Conservation (phyloP, 257 asterid genomes). For the Nicotiana benthamiana region DNA sequence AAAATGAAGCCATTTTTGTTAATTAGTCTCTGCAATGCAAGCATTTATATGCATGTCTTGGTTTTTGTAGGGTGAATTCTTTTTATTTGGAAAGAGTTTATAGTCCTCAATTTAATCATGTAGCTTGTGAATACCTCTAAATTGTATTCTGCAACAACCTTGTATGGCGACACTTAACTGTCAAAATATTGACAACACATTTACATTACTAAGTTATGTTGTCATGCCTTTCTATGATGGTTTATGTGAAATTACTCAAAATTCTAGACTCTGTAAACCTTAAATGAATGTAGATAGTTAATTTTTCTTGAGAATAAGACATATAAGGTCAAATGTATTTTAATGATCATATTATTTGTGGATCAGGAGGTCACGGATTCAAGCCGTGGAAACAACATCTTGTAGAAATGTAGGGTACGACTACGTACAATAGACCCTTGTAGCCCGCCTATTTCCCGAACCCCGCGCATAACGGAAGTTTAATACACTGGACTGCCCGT, state of each 20-base stretch:
- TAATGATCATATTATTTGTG: too few species aligned
- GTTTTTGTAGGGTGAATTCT: not conserved
- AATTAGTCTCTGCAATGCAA: not conserved
- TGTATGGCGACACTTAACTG: not conserved
- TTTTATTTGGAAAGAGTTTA: not conserved
- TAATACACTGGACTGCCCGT: too few species aligned
- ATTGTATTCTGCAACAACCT: not conserved
- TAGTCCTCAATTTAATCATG: not conserved
- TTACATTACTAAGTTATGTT: slow-evolving; percentile 14
- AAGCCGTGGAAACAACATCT: too few species aligned
- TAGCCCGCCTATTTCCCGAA: too few species aligned
- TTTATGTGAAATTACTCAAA: not conserved
- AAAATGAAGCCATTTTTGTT: slow-evolving; percentile 28
- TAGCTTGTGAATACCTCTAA: not conserved
- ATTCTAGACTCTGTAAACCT: not conserved
- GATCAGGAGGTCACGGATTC: too few species aligned
- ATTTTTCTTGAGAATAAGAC: not conserved
- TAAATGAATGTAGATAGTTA: slow-evolving; percentile 36
- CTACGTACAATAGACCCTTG: too few species aligned
- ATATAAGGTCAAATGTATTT: not conserved
- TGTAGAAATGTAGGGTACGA: too few species aligned
- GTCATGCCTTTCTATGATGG: not conserved
- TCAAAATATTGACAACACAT: slow-evolving; percentile 23
- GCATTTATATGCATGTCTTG: not conserved
- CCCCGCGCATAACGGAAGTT: too few species aligned